phyloP scores from a whole-genome alignment of 257 asterid species.

The Mentha longifolia region DNA sequence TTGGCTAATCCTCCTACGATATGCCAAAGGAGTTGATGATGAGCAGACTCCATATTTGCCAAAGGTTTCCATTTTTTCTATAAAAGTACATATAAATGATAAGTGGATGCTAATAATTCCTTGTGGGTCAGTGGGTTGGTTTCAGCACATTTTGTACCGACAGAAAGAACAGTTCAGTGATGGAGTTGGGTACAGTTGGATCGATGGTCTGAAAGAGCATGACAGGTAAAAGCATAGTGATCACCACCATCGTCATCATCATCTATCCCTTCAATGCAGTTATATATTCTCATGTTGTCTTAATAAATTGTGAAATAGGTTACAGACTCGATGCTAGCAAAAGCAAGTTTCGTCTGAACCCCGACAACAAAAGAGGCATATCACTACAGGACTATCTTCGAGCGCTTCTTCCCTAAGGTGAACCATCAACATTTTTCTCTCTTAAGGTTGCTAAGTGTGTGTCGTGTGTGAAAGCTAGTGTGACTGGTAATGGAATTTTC shows the following conservation, averaged over 20 bases:
- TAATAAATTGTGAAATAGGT: constrained; percentile 51
- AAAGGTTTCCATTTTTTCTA: constrained; percentile 59
- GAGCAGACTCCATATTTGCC: constrained; percentile 90
- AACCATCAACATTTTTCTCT: constrained; percentile 14
- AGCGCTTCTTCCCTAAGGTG: constrained; percentile 94
- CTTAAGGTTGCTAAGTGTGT: background rate
- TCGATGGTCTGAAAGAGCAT: constrained; percentile 93
- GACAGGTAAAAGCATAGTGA: too few species aligned
- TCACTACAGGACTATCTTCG: constrained; percentile 80
- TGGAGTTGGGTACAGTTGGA: constrained; percentile 99
- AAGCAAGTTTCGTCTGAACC: constrained; percentile 87
- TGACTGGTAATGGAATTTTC: constrained; percentile 1
- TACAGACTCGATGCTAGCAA: constrained; percentile 88
- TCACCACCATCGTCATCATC: too few species aligned
- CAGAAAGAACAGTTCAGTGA: constrained; percentile 99
- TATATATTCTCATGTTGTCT: background rate
- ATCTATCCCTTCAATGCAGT: constrained; percentile 6
- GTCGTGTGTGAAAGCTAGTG: background rate
- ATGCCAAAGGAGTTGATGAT: constrained; percentile 79
- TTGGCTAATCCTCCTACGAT: background rate
- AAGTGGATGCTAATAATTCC: constrained; percentile 24
- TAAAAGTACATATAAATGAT: background rate
- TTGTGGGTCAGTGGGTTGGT: constrained; percentile 44
- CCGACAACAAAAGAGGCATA: constrained; percentile 97
- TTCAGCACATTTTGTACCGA: constrained; percentile 91